A percentile compares a stretch with the other conserved stretches of the same genome.
These are phyloP conservation scores for Auriculariales sp. DNA, from an alignment of 768 basidiomycete species.

Conservation along the genomic window DNA sequence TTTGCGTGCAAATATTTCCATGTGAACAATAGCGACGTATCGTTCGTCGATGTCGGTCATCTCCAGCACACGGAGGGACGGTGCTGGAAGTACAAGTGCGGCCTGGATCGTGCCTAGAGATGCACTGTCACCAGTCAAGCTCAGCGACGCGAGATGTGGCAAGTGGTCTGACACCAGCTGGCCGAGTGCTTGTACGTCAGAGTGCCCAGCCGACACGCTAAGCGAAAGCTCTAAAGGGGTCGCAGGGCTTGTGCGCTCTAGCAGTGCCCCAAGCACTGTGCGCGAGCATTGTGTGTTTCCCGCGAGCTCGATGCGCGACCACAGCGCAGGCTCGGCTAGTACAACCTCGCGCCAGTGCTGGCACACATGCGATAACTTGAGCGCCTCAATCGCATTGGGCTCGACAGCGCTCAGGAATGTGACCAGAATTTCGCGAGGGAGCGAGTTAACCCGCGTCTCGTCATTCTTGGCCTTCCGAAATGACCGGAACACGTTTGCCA, in stretches of 20 bases:
- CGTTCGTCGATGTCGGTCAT: not conserved
- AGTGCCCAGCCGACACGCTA: not conserved
- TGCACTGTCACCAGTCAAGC: not conserved
- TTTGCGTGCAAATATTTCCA: not conserved
- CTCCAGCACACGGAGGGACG: not conserved
- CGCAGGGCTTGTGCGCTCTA: not conserved
- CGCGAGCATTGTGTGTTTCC: not conserved
- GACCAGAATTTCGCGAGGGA: not conserved
- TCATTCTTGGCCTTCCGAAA: not conserved
- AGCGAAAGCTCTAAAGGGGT: not conserved
- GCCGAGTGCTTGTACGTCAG: not conserved
- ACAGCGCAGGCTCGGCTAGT: not conserved
- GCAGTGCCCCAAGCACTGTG: not conserved
- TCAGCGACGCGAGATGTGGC: not conserved
- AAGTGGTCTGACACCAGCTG: not conserved
- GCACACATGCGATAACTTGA: not conserved
- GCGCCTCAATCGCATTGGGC: not conserved
- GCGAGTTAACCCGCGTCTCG: not conserved
- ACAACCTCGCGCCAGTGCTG: not conserved
- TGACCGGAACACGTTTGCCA: not conserved
- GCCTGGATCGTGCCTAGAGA: not conserved
- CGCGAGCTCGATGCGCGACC: not conserved
- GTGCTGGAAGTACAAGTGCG: not conserved
- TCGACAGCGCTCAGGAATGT: not conserved
- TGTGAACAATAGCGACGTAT: not conserved